A percentile compares a stretch with the other conserved stretches of the same genome.
Evolutionary conservation across 1,139 yeast genomes (phyloP).

Genomic region (Nakaseomyces delphensis): DNA sequence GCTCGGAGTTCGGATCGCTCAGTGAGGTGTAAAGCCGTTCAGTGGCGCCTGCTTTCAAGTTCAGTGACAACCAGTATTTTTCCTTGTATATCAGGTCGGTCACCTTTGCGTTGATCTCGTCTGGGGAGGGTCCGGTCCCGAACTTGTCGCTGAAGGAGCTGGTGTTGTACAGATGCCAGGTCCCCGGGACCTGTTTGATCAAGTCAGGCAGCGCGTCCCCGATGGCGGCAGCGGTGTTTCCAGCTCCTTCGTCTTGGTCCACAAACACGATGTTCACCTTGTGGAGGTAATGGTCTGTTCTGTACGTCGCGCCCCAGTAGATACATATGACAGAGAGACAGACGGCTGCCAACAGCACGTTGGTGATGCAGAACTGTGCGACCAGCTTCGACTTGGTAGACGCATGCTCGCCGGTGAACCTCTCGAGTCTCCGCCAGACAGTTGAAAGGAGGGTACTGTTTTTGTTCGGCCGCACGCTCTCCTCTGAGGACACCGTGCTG

Average conservation of each 20-base stretch:
- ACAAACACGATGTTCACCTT: slow-evolving; percentile 13
- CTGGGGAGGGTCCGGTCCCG: slow-evolving; percentile 32
- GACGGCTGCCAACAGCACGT: slow-evolving; percentile 9
- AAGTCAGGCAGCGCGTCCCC: slow-evolving; percentile 14
- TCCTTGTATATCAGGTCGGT: slow-evolving; percentile 39
- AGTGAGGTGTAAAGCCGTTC: slow-evolving; percentile 34
- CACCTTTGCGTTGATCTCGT: slow-evolving; percentile 34
- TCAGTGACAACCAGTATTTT: slow-evolving; percentile 47
- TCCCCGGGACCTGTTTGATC: slow-evolving; percentile 15
- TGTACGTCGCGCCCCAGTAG: slow-evolving; percentile 13
- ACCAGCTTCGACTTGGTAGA: not conserved
- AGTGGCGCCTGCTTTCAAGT: slow-evolving; percentile 42
- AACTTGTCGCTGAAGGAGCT: slow-evolving; percentile 15
- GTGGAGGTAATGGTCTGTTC: slow-evolving; percentile 10
- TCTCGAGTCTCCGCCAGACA: not conserved
- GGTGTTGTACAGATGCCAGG: slow-evolving; percentile 28
- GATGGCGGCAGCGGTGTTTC: slow-evolving; percentile 10
- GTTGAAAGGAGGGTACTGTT: not conserved
- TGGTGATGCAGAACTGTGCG: slow-evolving; percentile 3
- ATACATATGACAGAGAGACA: slow-evolving; percentile 11
- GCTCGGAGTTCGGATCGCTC: slow-evolving; percentile 21
- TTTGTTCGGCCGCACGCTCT: not conserved
- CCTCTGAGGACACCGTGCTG: not conserved
- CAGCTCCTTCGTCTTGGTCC: slow-evolving; percentile 11
- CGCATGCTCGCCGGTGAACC: not conserved